Evolutionary conservation across 2,329 filamentous ascomycete genomes (phyloP).

Genomic region (Cadophora luteo-olivacea): DNA sequence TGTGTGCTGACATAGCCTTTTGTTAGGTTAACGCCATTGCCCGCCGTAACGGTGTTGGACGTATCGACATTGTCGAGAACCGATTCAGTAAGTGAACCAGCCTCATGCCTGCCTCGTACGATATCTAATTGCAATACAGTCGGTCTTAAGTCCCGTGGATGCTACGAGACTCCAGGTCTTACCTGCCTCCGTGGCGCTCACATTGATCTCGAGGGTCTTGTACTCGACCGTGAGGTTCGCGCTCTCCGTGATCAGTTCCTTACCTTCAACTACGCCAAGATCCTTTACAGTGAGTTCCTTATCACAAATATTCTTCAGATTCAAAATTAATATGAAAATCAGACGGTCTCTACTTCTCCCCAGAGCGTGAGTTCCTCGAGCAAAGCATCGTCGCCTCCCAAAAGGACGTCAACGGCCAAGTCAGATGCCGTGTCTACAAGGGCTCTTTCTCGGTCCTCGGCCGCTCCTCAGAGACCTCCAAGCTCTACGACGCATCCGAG

Average conservation of each 20-base stretch:
- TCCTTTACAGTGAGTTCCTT: conserved; percentile 60
- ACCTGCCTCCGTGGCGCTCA: conserved; percentile 45
- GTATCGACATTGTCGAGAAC: conserved; percentile 86
- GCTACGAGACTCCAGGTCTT: conserved; percentile 66
- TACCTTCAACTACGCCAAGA: conserved; percentile 66
- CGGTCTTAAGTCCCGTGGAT: conserved; percentile 80
- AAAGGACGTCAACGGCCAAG: conserved; percentile 65
- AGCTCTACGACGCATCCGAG: conserved; percentile 72
- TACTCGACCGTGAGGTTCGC: conserved; percentile 72
- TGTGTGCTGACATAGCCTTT: neutral
- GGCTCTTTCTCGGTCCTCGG: conserved; percentile 66
- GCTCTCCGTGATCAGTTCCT: conserved; percentile 75
- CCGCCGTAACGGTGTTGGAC: conserved; percentile 74
- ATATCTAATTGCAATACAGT: conserved; percentile 48
- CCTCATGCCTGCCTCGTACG: neutral
- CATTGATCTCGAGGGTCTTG: conserved; percentile 69
- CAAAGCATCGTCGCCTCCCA: conserved; percentile 66
- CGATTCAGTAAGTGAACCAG: conserved; percentile 55
- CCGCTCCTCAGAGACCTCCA: conserved; percentile 67
- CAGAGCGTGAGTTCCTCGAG: conserved; percentile 75
- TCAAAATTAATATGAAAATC: neutral
- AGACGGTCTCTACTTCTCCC: conserved; percentile 63
- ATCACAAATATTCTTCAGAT: neutral
- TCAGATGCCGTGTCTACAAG: conserved; percentile 71
- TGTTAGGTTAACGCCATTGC: conserved; percentile 69